phyloP scores from a whole-genome alignment of 1,139 yeast genomes.

The Geotrichum klebahnii region DNA sequence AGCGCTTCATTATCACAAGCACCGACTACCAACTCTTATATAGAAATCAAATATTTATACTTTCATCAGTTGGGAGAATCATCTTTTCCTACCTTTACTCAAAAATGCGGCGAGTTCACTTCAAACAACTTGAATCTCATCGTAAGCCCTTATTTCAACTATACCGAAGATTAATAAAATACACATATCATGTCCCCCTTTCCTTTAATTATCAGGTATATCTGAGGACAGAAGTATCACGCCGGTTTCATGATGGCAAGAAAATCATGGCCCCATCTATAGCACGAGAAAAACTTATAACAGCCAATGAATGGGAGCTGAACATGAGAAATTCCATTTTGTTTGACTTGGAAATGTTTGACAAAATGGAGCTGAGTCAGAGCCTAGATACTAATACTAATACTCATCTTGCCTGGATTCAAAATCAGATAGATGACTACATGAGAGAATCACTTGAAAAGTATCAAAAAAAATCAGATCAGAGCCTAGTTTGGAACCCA shows the following conservation, averaged over 20 bases:
- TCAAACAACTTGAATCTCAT: conserved; percentile 19
- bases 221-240: conserved; percentile 12
- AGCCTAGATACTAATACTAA: neutral
- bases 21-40: neutral
- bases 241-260: conserved; percentile 14
- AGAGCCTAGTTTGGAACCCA: conserved; percentile 5
- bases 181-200: conserved; percentile 19
- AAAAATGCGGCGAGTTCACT: conserved; percentile 13
- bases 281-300: neutral
- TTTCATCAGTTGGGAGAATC: neutral
- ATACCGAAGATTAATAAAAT: conserved; percentile 14
- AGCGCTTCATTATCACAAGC: neutral
- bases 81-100: too few relatives aligned
- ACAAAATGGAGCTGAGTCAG: neutral
- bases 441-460: neutral
- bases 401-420: conserved; percentile 11
- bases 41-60: neutral
- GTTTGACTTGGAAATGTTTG: neutral
- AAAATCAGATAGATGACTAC: conserved; percentile 7
- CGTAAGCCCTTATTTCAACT: conserved; percentile 17
- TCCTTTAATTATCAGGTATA: conserved; percentile 7
- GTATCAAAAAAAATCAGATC: conserved; percentile 1
- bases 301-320: conserved; percentile 12
- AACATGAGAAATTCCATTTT: conserved; percentile 12
- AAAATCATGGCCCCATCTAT: conserved; percentile 10